These are phyloP conservation scores for Diplodia corticola DNA, from an alignment of 2,329 filamentous ascomycete genomes.

Conservation along the genomic window DNA sequence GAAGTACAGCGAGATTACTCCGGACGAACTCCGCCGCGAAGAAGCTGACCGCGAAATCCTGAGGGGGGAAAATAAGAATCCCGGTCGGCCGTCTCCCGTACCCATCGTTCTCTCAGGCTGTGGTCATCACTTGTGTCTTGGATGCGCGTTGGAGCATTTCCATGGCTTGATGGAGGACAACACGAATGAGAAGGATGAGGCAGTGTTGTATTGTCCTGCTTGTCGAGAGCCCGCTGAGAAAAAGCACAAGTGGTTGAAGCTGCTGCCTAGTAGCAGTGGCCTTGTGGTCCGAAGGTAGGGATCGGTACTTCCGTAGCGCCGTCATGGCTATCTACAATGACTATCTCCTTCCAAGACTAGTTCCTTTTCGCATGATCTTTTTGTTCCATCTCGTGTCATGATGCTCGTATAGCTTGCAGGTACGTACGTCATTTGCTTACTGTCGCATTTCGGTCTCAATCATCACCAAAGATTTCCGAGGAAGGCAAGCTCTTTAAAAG, in stretches of 20 bases:
- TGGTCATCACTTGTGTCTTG: neutral
- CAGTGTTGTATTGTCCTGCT: neutral
- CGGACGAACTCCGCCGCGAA: neutral
- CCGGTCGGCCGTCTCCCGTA: neutral
- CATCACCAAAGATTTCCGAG: neutral
- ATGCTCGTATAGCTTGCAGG: neutral
- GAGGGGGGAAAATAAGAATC: neutral
- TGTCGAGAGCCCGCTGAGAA: neutral
- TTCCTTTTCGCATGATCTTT: neutral
- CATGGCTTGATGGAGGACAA: neutral
- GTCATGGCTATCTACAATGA: neutral
- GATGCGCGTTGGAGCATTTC: slow-evolving; percentile 1
- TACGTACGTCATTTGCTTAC: neutral
- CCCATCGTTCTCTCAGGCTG: neutral
- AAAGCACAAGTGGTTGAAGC: neutral
- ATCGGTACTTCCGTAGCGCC: neutral
- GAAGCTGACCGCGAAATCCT: neutral
- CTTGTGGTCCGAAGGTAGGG: neutral
- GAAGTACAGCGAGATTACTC: neutral
- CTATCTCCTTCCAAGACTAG: neutral
- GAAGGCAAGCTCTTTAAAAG: neutral
- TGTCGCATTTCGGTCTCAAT: neutral
- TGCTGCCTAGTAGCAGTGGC: neutral
- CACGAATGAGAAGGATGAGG: neutral
- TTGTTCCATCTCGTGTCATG: neutral